Evolutionary conservation across 2,329 filamentous ascomycete genomes (phyloP).

Genomic region (Pestalotiopsis sp.): DNA sequence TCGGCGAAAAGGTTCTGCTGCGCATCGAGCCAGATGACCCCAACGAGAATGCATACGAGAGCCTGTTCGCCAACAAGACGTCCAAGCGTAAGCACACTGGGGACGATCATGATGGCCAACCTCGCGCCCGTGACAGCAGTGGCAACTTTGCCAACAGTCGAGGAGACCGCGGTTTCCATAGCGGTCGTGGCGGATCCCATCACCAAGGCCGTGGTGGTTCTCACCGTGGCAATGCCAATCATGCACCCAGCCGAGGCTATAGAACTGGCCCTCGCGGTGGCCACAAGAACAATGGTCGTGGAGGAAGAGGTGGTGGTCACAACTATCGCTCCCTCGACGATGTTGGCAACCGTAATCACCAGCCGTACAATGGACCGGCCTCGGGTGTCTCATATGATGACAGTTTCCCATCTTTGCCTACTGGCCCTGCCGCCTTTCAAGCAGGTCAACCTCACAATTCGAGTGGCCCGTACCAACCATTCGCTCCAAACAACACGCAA

Average conservation of each 20-base stretch:
- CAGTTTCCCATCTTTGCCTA: conserved; percentile 32
- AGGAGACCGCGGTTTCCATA: conserved; percentile 44
- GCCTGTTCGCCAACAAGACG: conserved; percentile 61
- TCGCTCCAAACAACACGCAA: neutral
- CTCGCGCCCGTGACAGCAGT: conserved; percentile 28
- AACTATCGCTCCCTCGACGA: conserved; percentile 72
- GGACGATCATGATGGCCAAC: conserved; percentile 29
- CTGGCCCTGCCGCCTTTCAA: conserved; percentile 24
- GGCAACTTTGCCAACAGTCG: conserved; percentile 36
- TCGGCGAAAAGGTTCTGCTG: conserved; percentile 85
- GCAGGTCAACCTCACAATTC: conserved; percentile 21
- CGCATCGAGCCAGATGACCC: conserved; percentile 75
- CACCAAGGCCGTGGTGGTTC: conserved; percentile 22
- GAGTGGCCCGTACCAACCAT: neutral
- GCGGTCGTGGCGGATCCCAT: conserved; percentile 42
- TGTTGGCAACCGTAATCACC: conserved; percentile 52
- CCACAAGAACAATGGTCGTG: conserved; percentile 39
- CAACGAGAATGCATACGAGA: conserved; percentile 65
- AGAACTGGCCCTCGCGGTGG: conserved; percentile 42
- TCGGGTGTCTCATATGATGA: conserved; percentile 50
- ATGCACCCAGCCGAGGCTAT: conserved; percentile 36
- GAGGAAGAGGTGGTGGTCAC: conserved; percentile 52
- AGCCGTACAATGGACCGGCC: conserved; percentile 41
- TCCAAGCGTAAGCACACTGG: conserved; percentile 65
- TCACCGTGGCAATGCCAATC: conserved; percentile 35